Percentiles rank a stretch among this genome's conserved stretches.
Conservation (phyloP, 148 eudicot species). For the Amaranthus palmeri region DNA sequence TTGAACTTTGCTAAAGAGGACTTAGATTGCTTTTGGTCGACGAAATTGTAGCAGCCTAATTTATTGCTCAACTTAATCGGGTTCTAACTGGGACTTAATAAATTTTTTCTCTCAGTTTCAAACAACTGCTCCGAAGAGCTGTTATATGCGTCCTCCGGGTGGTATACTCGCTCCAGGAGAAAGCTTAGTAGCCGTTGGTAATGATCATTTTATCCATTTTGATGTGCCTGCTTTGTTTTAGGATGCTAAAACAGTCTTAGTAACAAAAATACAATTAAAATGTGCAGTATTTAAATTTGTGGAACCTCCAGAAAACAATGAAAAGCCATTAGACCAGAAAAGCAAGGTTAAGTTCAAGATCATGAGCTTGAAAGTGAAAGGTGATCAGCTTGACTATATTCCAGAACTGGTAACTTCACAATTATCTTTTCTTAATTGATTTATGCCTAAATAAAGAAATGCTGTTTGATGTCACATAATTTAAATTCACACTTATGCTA, state of each 20-base stretch:
- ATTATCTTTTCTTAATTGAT: background rate
- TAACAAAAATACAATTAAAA: background rate
- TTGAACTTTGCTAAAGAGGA: too few relatives aligned
- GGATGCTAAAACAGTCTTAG: background rate
- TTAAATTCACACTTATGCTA: background rate
- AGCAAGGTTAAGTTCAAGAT: slow-evolving; percentile 53
- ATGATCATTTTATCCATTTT: background rate
- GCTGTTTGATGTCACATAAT: background rate
- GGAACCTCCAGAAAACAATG: slow-evolving; percentile 48
- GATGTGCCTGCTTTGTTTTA: background rate
- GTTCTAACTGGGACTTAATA: too few relatives aligned
- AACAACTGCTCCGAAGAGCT: slow-evolving; percentile 59
- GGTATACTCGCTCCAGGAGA: slow-evolving; percentile 53
- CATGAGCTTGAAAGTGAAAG: slow-evolving; percentile 51
- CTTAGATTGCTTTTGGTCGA: background rate
- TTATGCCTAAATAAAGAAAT: background rate
- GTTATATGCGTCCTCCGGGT: slow-evolving; percentile 60
- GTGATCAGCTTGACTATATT: slow-evolving; percentile 36
- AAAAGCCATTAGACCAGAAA: slow-evolving; percentile 35
- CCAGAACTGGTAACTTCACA: slow-evolving; percentile 44
- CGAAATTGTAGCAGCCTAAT: background rate
- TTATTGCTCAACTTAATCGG: background rate
- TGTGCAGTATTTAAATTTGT: slow-evolving; percentile 53
- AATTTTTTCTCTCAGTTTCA: slow-evolving; percentile 34
- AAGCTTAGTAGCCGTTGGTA: slow-evolving; percentile 48